These are phyloP conservation scores for Oryza longistaminata DNA, from an alignment of 176 grass and related monocot species.

Conservation along the genomic window DNA sequence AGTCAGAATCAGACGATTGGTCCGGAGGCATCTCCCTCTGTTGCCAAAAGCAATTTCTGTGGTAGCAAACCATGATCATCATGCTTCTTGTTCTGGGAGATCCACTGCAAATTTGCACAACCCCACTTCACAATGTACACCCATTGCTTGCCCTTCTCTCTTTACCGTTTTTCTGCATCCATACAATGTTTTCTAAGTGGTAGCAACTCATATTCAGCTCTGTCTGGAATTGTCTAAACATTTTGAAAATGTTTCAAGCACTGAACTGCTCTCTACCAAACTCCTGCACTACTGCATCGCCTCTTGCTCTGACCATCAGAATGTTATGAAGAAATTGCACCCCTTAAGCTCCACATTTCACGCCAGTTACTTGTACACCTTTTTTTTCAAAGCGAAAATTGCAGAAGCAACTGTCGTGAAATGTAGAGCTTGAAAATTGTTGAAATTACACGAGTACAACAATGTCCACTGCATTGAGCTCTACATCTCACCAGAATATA, in stretches of 20 bases:
- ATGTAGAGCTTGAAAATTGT: too few species aligned
- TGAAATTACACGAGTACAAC: background rate
- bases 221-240: background rate
- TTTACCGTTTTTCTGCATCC: background rate
- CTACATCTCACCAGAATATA: too few species aligned
- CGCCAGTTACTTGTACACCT: too few species aligned
- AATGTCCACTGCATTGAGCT: background rate
- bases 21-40: background rate
- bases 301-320: background rate
- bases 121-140: background rate
- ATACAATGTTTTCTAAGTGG: background rate
- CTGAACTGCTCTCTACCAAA: background rate
- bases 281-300: background rate
- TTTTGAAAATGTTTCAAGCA: background rate
- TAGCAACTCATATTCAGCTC: too few species aligned
- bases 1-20: conserved; percentile 16
- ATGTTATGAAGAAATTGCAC: background rate
- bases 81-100: background rate
- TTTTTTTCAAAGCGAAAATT: too few species aligned
- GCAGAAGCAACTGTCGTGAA: too few species aligned
- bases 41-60: background rate
- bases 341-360: background rate
- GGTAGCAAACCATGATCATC: background rate
- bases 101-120: background rate
- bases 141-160: background rate